phyloP scores from a whole-genome alignment of 1,139 yeast genomes.

The Wickerhamomyces sp. region DNA sequence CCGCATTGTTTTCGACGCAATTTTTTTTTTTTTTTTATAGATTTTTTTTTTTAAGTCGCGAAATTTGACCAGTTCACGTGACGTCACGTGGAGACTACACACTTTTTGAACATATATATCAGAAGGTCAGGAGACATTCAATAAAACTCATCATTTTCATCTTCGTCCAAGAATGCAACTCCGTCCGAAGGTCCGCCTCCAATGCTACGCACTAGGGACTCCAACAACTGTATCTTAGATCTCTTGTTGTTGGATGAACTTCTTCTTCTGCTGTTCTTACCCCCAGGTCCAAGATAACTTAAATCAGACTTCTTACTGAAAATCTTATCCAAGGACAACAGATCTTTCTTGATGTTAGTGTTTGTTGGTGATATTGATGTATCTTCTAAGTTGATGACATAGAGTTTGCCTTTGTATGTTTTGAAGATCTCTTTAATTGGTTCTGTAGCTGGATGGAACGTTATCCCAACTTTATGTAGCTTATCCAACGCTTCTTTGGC shows the following conservation, averaged over 20 bases:
- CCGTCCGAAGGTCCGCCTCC: background rate
- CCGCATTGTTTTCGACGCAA: too few relatives aligned
- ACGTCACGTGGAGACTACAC: too few relatives aligned
- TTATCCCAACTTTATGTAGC: constrained; percentile 17
- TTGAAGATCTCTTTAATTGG: constrained; percentile 15
- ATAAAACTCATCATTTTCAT: background rate
- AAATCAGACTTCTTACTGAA: constrained; percentile 8
- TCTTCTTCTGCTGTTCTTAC: constrained; percentile 2
- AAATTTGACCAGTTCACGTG: too few relatives aligned
- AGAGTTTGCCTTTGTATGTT: constrained; percentile 13
- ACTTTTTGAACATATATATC: too few relatives aligned
- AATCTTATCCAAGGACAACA: constrained; percentile 9
- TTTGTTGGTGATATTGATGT: constrained; percentile 2
- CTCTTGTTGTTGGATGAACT: background rate
- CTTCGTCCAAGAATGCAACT: background rate
- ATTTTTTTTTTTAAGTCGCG: too few relatives aligned
- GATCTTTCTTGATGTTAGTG: constrained; percentile 11
- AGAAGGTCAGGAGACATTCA: background rate
- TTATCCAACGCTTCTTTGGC: constrained; percentile 13
- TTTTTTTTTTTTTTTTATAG: too few relatives aligned
- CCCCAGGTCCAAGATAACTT: too few relatives aligned
- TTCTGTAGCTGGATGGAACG: constrained; percentile 15
- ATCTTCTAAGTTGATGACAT: constrained; percentile 20
- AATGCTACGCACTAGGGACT: too few relatives aligned
- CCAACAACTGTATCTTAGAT: background rate